Base-by-base conservation (phyloP, 306 rosid species). In the Adenanthera pavonina region DNA sequence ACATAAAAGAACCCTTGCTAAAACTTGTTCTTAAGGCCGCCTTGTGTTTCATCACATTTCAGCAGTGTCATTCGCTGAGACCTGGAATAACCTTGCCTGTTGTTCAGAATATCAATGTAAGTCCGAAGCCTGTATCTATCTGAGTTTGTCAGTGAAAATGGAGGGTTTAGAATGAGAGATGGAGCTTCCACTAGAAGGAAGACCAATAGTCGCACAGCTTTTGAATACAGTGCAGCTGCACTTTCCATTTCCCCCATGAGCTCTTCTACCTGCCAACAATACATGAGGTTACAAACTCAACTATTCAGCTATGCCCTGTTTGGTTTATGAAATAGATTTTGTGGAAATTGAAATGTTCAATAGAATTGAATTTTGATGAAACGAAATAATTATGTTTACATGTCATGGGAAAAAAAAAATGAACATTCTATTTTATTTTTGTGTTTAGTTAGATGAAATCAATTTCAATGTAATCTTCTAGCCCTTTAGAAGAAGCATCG, bases 181-280 rank as follows among this genome's bases (percentile, higher is more conserved):
- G 95, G 97, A 75, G 97, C 99, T 86, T 96, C 99, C 74, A 87
- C 92, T 30, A 92, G 82, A 84, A 96, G 99, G 83, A 94, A 96
- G 60, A 83, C 82, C 78, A 96, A 69, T 72, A 96, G 80, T 15
- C 85, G 85, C 66, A 86, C 95, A 48, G 98, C 97, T 82, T 91
- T 96, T 25, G 95, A 81, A 85, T 96, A 96, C 78, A 84, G 80
- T 40, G 81, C 90, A 56, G 94, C 81, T 60, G 99, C 99, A 69
- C 84, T 88, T 48, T 90, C 97, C 94, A 91, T 80, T 36, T 87
- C 84, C 54, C 94, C 97, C 99, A 96, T 89, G 75, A 94, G 92
- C 87, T 96, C 99, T 41, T 96, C 97, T 38, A 96, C 99, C 99
- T 96, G 90, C 84, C 83, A 88, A 70, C 38, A 75, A 71, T 19